Evolutionary conservation across 108 stramenopile genomes (phyloP).

Genomic region (Conticribra weissflogii): DNA sequence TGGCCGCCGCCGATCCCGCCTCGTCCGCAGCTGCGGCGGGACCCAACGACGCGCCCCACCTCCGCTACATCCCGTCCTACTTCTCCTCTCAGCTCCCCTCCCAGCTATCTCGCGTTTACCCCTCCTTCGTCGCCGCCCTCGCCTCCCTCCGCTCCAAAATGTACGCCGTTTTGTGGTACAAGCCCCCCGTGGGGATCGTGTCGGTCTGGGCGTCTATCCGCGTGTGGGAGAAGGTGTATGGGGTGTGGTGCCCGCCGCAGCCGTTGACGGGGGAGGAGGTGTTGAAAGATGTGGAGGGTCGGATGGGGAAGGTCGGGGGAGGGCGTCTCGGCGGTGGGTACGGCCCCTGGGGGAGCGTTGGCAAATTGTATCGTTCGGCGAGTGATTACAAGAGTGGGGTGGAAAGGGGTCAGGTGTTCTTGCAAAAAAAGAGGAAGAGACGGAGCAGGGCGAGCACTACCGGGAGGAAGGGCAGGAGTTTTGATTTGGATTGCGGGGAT

Average conservation of each 20-base stretch:
- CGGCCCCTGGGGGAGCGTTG: constrained; percentile 25
- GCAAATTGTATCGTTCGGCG: background rate
- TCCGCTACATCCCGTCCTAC: constrained; percentile 47
- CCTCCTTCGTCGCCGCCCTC: constrained; percentile 4
- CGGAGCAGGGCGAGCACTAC: constrained; percentile 29
- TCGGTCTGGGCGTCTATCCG: constrained; percentile 36
- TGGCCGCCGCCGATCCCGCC: background rate
- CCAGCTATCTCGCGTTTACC: constrained; percentile 16
- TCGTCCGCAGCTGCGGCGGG: constrained; percentile 5
- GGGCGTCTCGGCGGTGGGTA: constrained; percentile 8
- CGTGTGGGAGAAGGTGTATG: constrained; percentile 43
- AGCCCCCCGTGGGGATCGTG: constrained; percentile 78
- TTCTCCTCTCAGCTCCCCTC: constrained; percentile 37
- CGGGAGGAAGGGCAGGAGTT: constrained; percentile 51
- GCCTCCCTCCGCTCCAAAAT: constrained; percentile 15
- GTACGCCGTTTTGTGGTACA: constrained; percentile 50
- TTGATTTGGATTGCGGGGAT: constrained; percentile 72
- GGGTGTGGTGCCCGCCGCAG: constrained; percentile 34
- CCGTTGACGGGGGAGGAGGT: constrained; percentile 46
- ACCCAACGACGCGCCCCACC: constrained; percentile 41
- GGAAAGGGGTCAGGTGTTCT: background rate
- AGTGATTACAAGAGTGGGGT: constrained; percentile 2
- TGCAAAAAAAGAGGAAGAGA: constrained; percentile 1
- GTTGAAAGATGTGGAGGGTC: constrained; percentile 48
- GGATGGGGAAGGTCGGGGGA: constrained; percentile 21